Conservation (phyloP, 768 basidiomycete species). For the Lactarius psammicola region DNA sequence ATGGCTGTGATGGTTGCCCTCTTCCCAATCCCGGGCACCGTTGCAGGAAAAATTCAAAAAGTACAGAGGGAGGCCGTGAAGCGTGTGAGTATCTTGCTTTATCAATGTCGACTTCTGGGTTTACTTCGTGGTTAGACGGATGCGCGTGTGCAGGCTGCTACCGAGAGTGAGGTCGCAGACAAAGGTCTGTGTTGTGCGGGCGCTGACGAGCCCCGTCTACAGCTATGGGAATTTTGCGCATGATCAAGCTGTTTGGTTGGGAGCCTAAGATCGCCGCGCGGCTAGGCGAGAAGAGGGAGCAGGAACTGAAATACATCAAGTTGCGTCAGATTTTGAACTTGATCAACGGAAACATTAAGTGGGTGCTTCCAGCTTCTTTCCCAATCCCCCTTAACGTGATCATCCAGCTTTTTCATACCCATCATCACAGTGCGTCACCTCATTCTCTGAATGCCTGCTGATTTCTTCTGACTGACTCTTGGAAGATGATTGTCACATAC, state of each 20-base stretch:
- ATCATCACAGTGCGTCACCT: conserved; percentile 34
- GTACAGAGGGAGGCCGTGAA: conserved; percentile 41
- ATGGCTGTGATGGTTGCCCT: conserved; percentile 41
- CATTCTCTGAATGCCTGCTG: background rate
- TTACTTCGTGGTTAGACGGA: conserved; percentile 40
- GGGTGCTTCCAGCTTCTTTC: too few relatives aligned
- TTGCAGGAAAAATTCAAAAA: conserved; percentile 39
- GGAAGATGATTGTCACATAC: conserved; percentile 38
- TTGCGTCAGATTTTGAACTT: conserved; percentile 38
- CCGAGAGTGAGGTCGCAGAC: conserved; percentile 37
- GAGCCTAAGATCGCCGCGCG: too few relatives aligned
- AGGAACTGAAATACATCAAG: conserved; percentile 40
- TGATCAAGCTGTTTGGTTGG: too few relatives aligned
- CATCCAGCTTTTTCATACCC: conserved; percentile 39
- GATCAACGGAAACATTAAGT: conserved; percentile 37
- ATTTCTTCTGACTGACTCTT: background rate
- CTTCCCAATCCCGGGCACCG: conserved; percentile 43
- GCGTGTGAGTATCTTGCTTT: conserved; percentile 10
- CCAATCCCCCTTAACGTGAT: background rate
- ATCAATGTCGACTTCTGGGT: background rate
- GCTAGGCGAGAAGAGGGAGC: conserved; percentile 38
- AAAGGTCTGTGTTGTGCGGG: background rate
- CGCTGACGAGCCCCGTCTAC: conserved; percentile 4
- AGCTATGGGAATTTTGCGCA: conserved; percentile 41
- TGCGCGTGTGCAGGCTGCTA: conserved; percentile 45